These are phyloP conservation scores for Clavispora fructus DNA, from an alignment of 805 yeast genomes.

Conservation along the genomic window DNA sequence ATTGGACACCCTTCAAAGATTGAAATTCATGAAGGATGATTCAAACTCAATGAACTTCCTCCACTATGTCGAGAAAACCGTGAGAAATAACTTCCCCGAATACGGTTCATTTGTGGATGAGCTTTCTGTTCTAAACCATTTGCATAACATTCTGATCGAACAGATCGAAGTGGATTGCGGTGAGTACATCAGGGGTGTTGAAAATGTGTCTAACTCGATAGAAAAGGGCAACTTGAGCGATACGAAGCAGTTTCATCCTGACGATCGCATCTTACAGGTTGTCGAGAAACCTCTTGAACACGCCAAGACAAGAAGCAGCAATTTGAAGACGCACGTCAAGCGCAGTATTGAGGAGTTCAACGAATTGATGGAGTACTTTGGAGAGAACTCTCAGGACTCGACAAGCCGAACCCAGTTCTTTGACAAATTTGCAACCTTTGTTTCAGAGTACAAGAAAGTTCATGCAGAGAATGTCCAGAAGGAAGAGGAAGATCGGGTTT, in stretches of 20 bases:
- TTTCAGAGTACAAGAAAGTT: slow-evolving; percentile 73
- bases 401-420: slow-evolving; percentile 67
- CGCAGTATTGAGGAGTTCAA: slow-evolving; percentile 62
- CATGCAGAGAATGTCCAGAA: slow-evolving; percentile 68
- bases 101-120: slow-evolving; percentile 73
- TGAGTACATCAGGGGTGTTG: slow-evolving; percentile 54
- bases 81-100: slow-evolving; percentile 82
- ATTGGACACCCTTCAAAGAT: slow-evolving; percentile 80
- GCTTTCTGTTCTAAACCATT: slow-evolving; percentile 49
- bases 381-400: slow-evolving; percentile 79
- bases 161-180: slow-evolving; percentile 71
- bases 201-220: slow-evolving; percentile 68
- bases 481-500: slow-evolving; percentile 69
- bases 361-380: slow-evolving; percentile 73
- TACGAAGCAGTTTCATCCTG: slow-evolving; percentile 72
- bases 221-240: slow-evolving; percentile 84
- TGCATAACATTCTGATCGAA: slow-evolving; percentile 75
- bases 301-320: slow-evolving; percentile 65
- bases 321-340: slow-evolving; percentile 58
- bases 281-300: slow-evolving; percentile 65
- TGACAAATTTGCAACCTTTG: slow-evolving; percentile 72
- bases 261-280: slow-evolving; percentile 60
- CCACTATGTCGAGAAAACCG: slow-evolving; percentile 85
- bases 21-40: slow-evolving; percentile 87
- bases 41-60: slow-evolving; percentile 82